Base-by-base conservation (phyloP, 2,329 filamentous ascomycete species). In the Magnaporthiopsis rhizophila region DNA sequence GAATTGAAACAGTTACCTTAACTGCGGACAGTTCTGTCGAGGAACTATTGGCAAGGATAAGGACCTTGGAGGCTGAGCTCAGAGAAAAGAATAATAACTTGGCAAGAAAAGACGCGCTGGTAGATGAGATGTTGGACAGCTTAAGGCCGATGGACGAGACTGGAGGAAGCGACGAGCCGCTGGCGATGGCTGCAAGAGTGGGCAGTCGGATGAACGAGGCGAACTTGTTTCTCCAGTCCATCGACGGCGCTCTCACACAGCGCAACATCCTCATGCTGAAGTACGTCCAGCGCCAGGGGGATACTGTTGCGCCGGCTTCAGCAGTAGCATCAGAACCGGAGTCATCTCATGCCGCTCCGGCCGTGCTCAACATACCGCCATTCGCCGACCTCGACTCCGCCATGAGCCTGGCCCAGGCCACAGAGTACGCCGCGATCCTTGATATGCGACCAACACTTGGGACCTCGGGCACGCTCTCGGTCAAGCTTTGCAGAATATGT, bases 211-310 rank as follows among this genome's bases (percentile, higher is more conserved):
- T 60, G 26, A 60, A 28, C 21, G 13, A 60, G 21, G 21, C 30
- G 26, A 34, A 60, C 32, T 18, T 32, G 12, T 36, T 60, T 5
- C 58, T 34, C 28, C 8, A 60, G 32, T 32, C 58, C 15, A 32
- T 60, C 32, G 30, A 36, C 21, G 26, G 21, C 26, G 58, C 58
- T 9, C 26, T 60, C 3, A 60, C 58, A 11, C 26, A 28, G 18
- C 58, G 58, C 28, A 32, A 28, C 26, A 60, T 60, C 21, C 32
- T 60, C 32, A 60, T 60, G 58, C 32, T 34, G 13, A 60, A 36
- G 13, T 60, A 58, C 30, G 26, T 60, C 58, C 58, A 60, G 45
- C 45, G 45, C 8, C 45, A 53, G n/a, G 45, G 45, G 21, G 45
- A 53, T 9, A 53, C 21, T 9, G 45, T 21, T 11, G 45, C 45